phyloP scores from a whole-genome alignment of 192 early-diverging fungal species.

The Obelidium mucronatum region DNA sequence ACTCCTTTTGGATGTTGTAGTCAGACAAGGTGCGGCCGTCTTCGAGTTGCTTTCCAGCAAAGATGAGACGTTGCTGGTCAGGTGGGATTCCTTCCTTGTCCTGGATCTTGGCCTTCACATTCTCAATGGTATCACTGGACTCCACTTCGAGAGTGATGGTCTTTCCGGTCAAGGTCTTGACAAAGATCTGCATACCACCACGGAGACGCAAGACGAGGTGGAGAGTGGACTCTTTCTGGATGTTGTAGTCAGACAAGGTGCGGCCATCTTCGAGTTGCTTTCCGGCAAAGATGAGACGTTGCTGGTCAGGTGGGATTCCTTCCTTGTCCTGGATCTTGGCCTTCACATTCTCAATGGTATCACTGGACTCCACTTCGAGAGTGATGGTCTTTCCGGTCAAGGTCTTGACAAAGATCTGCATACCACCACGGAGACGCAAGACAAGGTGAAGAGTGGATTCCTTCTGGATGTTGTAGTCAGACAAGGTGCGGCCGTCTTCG shows the following conservation, averaged over 20 bases:
- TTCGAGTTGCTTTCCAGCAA: conserved; percentile 78
- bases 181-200: conserved; percentile 74
- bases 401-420: conserved; percentile 82
- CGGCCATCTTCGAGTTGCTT: conserved; percentile 80
- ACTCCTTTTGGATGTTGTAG: conserved; percentile 76
- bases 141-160: conserved; percentile 77
- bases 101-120: conserved; percentile 79
- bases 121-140: conserved; percentile 75
- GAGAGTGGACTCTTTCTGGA: conserved; percentile 75
- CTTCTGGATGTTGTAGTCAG: conserved; percentile 81
- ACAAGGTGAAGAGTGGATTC: conserved; percentile 75
- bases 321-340: conserved; percentile 83
- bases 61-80: conserved; percentile 79
- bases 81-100: conserved; percentile 77
- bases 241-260: conserved; percentile 77
- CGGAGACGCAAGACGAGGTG: conserved; percentile 74
- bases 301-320: conserved; percentile 78
- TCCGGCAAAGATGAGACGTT: conserved; percentile 80
- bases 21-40: conserved; percentile 70
- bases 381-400: conserved; percentile 82
- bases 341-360: conserved; percentile 82
- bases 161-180: conserved; percentile 79
- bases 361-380: conserved; percentile 75
- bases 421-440: conserved; percentile 68
- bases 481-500: conserved; percentile 75